Evolutionary conservation across 352 stramenopile genomes (phyloP), one percentile per base, ranked within the genome.

Genomic region (Nothophytophthora sp.): DNA sequence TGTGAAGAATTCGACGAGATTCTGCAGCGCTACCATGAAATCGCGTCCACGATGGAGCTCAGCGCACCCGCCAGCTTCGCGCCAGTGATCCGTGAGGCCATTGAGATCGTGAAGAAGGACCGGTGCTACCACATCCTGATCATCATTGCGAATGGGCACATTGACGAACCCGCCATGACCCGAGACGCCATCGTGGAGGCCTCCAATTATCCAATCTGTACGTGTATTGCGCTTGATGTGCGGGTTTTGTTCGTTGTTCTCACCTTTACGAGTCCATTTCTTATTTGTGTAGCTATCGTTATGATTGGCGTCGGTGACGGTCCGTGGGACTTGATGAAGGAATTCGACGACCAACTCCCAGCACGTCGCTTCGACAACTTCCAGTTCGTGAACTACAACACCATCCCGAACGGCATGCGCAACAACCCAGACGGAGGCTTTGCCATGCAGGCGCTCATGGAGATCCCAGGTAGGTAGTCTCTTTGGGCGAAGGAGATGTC

Each of bases 361-460:
- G 34, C 76, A 30, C 76, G 83, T 22, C 63, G 62, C 20, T 93
- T 91, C 35, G 83, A 91, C 63, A 93, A 93, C 49, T 90, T 93
- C 53, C 81, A 93, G 63, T 91, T 91, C 48, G 80, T 93, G 10
- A 76, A 91, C 35, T 93, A 90, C 67, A 88, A 81, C 43, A 70
- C 63, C 1, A 71, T 90, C 24, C 63, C 63, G 3, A 61, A 48
- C 38, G 59, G 62, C 12, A 70, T 61, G 9, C 50, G 69, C 7
- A 50, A 70, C 33, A 74, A 74, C 30, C 67, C 63, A 6, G 67
- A 77, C 34, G 67, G 59, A 36, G 67, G 67, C 13, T 77, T 77
- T 39, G 67, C 67, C 3, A 69, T 74, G 60, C 52, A 67, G 32
- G 67, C 67, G 45, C 63, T 77, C 20, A 77, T 77, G 67, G 67